phyloP scores from a whole-genome alignment of 768 basidiomycete species.

The Trametes villosa region DNA sequence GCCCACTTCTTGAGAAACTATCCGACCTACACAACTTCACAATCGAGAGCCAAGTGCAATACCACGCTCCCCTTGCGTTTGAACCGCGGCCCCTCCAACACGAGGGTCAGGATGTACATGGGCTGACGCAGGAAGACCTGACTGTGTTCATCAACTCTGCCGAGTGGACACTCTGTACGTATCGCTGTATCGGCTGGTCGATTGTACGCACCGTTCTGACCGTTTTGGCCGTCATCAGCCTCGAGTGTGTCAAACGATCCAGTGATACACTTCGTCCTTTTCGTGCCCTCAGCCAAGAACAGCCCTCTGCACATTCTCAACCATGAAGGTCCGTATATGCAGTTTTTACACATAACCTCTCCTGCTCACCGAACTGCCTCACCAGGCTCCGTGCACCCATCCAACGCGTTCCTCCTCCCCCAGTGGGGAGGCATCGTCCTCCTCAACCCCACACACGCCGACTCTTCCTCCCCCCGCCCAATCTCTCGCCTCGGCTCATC shows the following conservation, averaged over 20 bases:
- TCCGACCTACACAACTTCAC: conserved; percentile 84
- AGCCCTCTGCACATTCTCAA: conserved; percentile 73
- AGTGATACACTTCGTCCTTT: conserved; percentile 90
- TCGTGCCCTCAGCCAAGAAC: conserved; percentile 73
- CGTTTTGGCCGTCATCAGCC: conserved; percentile 48
- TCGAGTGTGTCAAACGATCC: conserved; percentile 93
- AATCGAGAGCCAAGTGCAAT: conserved; percentile 93
- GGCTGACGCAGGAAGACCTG: conserved; percentile 78
- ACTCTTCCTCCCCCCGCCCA: conserved; percentile 29
- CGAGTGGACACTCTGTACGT: conserved; percentile 89
- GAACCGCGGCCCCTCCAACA: conserved; percentile 49
- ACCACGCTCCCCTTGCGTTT: conserved; percentile 88
- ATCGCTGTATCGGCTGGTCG: no score
- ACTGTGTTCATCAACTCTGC: conserved; percentile 96
- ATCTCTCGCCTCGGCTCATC: conserved; percentile 42
- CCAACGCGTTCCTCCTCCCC: conserved; percentile 82
- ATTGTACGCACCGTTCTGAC: not conserved
- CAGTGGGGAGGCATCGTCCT: conserved; percentile 94
- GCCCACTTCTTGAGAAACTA: conserved; percentile 65
- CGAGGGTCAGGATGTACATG: conserved; percentile 47
- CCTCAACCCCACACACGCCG: conserved; percentile 54
- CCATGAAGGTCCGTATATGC: conserved; percentile 45
- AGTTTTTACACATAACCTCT: not conserved
- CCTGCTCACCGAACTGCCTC: not conserved
- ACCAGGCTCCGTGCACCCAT: conserved; percentile 51